Base-by-base conservation (phyloP, 176 grass and related monocot species). In the Eleusine coracana region DNA sequence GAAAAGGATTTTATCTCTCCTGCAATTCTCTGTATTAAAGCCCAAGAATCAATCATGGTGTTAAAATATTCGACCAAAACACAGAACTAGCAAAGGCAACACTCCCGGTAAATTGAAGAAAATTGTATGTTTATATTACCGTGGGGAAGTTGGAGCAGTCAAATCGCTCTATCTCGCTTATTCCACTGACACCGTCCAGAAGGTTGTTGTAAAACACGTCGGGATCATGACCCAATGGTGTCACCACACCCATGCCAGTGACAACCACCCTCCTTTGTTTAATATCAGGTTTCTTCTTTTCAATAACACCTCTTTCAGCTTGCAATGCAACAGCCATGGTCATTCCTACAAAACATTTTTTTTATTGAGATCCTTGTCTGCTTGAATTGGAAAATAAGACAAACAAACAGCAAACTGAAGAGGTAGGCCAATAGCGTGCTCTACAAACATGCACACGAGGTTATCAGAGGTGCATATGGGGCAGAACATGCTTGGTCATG, bases 1-100 rank as follows among this genome's bases (percentile, higher is more conserved):
- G 93, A 94, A 80, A 99, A 94, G 2, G 93, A 94, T 87, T 99
- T 96, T 68, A 99, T 99, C 80, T 99, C 97, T 73, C 93, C 97
- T 59, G 93, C 97, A 79, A 99, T 99, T 92, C 97, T 96, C 97
- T 99, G 83, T 69, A 90, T 44, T 75, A 76, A 67, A 75, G 34
- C 58, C 39, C 58, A 77, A 67, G 78, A 74, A 54, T 85, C 74
- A 92, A 73, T 10, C 21, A 4, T 11, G 75, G 51, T 0, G 44
- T 45, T 20, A 73, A 75, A 79, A 72, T 70, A 68, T 77, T 63
- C 6, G 15, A 58, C 38, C 59, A 70, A 62, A 74, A 78, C 69
- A 45, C 37, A 73, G 69, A 78, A 86, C 41, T 80, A 50, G 86
- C 40, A 44, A 4, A 0, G 17, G 13, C 67, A 62, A 14, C 18